Evolutionary conservation across 768 basidiomycete genomes (phyloP).

Genomic region (Leccinum longicurvipes): DNA sequence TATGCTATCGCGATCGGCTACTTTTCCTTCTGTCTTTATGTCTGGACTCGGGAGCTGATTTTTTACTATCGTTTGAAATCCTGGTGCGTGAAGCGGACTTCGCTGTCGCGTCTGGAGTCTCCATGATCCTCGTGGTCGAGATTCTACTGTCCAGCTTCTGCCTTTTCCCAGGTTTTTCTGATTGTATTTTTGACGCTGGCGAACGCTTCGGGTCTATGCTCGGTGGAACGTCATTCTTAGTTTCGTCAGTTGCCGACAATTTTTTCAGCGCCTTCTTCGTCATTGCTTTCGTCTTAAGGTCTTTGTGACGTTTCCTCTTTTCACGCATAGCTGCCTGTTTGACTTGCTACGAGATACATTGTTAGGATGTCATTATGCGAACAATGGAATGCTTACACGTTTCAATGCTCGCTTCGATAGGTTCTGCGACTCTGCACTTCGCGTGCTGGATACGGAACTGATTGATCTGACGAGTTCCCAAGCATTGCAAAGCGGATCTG

Average conservation of each 20-base stretch:
- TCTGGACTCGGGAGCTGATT: not conserved
- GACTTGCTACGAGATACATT: slow-evolving; percentile 38
- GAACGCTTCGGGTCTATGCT: not conserved
- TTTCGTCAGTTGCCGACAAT: not conserved
- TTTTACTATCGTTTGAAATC: not conserved
- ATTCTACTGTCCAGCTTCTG: slow-evolving; percentile 8
- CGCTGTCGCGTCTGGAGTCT: not conserved
- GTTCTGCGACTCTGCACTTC: slow-evolving; percentile 12
- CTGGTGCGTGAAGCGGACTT: slow-evolving; percentile 4
- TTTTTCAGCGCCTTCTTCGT: slow-evolving; percentile 30
- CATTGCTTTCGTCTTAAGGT: slow-evolving; percentile 39
- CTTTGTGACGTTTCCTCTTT: slow-evolving; percentile 49
- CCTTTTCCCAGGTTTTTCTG: slow-evolving; percentile 14
- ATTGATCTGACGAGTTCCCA: slow-evolving; percentile 37
- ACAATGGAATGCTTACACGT: slow-evolving; percentile 41
- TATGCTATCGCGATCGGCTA: slow-evolving; percentile 5
- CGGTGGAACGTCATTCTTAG: not conserved
- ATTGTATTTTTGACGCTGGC: not conserved
- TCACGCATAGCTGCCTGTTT: slow-evolving; percentile 43
- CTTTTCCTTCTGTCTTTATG: slow-evolving; percentile 1
- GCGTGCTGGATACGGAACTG: slow-evolving; percentile 1
- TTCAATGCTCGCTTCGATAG: slow-evolving; percentile 62
- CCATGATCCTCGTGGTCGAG: not conserved
- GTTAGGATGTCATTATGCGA: not conserved
- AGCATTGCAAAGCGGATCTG: slow-evolving; percentile 45